Evolutionary conservation across 1,284 basidiomycete species (phyloP).

Genomic region (Ganoderma sinense): DNA sequence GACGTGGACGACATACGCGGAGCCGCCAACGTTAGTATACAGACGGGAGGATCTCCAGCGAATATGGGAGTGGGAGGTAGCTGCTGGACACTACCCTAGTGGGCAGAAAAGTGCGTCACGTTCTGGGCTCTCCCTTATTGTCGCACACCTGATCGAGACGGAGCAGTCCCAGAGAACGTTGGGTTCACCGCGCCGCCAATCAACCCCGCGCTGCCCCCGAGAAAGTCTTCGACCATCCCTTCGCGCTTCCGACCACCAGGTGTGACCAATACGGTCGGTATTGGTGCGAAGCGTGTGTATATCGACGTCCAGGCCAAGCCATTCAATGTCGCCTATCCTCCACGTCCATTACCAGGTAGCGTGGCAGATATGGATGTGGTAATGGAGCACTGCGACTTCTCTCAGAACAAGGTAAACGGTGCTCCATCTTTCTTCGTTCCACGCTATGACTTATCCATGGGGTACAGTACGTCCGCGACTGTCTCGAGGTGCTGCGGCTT

Average conservation of each 20-base stretch:
- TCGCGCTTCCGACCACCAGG: slow-evolving; percentile 49
- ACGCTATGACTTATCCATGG: slow-evolving; percentile 13
- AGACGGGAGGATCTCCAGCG: slow-evolving; percentile 80
- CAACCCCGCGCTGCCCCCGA: slow-evolving; percentile 78
- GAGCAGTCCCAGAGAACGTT: slow-evolving; percentile 76
- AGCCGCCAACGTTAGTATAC: slow-evolving; percentile 83
- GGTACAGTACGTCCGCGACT: slow-evolving; percentile 80
- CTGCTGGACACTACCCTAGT: slow-evolving; percentile 91
- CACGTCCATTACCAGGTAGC: slow-evolving; percentile 84
- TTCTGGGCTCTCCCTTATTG: slow-evolving; percentile 6
- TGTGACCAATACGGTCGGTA: slow-evolving; percentile 59
- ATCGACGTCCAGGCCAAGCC: slow-evolving; percentile 69
- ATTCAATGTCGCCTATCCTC: slow-evolving; percentile 75
- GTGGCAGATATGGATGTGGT: slow-evolving; percentile 88
- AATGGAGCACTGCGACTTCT: slow-evolving; percentile 92
- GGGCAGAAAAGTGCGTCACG: slow-evolving; percentile 67
- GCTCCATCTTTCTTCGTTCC: background rate
- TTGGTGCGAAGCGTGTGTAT: slow-evolving; percentile 81
- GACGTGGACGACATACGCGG: slow-evolving; percentile 71
- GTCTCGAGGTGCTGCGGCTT: slow-evolving; percentile 77
- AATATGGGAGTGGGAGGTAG: slow-evolving; percentile 95
- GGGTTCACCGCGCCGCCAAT: slow-evolving; percentile 62
- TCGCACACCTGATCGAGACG: slow-evolving; percentile 18
- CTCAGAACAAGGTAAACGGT: slow-evolving; percentile 70
- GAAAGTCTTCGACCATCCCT: slow-evolving; percentile 52